Percentiles rank a stretch among this genome's conserved stretches.
Evolutionary conservation across 768 basidiomycete genomes (phyloP).

Genomic region (Imleria badia): DNA sequence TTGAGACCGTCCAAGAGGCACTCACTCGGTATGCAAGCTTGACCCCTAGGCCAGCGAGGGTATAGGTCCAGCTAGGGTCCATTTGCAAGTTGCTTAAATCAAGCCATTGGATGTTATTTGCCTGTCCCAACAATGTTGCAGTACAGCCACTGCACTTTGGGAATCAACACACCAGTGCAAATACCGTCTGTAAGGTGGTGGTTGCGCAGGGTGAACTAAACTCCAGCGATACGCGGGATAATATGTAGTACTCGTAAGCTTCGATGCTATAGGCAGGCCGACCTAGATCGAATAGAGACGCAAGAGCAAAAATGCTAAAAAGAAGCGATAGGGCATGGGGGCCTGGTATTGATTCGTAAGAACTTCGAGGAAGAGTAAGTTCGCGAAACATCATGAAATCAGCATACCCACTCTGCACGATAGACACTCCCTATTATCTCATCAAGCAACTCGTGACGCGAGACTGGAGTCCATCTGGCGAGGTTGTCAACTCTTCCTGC

Average conservation of each 20-base stretch:
- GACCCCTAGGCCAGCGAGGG: conserved; percentile 57
- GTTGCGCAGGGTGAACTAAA: conserved; percentile 45
- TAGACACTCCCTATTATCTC: conserved; percentile 56
- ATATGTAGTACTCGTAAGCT: conserved; percentile 60
- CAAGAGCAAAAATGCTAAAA: conserved; percentile 66
- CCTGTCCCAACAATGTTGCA: conserved; percentile 23
- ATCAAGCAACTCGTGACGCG: conserved; percentile 54
- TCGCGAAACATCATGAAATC: background rate
- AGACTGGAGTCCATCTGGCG: conserved; percentile 52
- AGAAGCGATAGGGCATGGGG: conserved; percentile 62
- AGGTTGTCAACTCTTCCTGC: background rate
- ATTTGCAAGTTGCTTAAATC: conserved; percentile 54
- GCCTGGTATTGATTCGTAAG: conserved; percentile 37
- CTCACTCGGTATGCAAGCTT: conserved; percentile 61
- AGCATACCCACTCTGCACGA: conserved; percentile 44
- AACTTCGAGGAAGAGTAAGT: conserved; percentile 29
- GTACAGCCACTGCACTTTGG: background rate
- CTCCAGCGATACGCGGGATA: conserved; percentile 53
- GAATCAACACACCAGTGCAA: conserved; percentile 49
- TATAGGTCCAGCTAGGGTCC: conserved; percentile 51
- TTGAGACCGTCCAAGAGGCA: conserved; percentile 5
- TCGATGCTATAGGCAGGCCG: conserved; percentile 48
- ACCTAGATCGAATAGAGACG: conserved; percentile 56
- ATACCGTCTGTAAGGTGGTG: conserved; percentile 55
- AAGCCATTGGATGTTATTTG: conserved; percentile 47